Conservation (phyloP, 106 monocot species). For the Triglochin maritima region DNA sequence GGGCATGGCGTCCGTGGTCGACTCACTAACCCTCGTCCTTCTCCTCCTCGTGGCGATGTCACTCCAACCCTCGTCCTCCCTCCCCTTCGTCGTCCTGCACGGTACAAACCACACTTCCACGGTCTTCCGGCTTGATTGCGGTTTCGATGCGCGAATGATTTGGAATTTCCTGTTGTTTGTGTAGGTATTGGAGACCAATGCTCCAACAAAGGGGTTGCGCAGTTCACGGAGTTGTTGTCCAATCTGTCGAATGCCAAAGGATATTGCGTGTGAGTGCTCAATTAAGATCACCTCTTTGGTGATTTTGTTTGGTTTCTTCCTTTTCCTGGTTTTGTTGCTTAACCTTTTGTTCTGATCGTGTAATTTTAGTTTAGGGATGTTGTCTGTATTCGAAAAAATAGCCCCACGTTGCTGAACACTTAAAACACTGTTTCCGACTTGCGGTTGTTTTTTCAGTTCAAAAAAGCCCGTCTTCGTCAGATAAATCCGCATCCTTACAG, state of each 20-base stretch:
- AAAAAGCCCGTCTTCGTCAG: too few species aligned
- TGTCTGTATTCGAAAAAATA: too few species aligned
- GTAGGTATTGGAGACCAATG: slow-evolving; percentile 51
- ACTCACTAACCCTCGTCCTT: background rate
- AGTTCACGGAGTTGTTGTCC: slow-evolving; percentile 40
- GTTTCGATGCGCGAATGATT: background rate
- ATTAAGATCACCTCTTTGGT: background rate
- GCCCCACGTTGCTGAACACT: too few species aligned
- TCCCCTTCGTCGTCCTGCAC: slow-evolving; percentile 50
- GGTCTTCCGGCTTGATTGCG: background rate
- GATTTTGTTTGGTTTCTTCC: background rate
- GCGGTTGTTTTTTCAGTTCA: too few species aligned
- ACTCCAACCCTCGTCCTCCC: slow-evolving; percentile 11
- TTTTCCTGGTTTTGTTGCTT: background rate
- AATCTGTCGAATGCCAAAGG: slow-evolving; percentile 32
- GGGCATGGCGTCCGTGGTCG: slow-evolving; percentile 5
- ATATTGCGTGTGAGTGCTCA: slow-evolving; percentile 34
- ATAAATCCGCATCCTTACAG: too few species aligned
- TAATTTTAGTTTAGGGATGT: too few species aligned
- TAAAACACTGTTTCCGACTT: too few species aligned
- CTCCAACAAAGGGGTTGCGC: slow-evolving; percentile 29
- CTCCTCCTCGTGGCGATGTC: slow-evolving; percentile 8
- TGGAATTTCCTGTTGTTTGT: background rate
- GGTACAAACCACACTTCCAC: slow-evolving; percentile 10
- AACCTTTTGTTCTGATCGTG: background rate